phyloP scores from a whole-genome alignment of 108 stramenopile species.

The Nannochloropsis gaditana region DNA sequence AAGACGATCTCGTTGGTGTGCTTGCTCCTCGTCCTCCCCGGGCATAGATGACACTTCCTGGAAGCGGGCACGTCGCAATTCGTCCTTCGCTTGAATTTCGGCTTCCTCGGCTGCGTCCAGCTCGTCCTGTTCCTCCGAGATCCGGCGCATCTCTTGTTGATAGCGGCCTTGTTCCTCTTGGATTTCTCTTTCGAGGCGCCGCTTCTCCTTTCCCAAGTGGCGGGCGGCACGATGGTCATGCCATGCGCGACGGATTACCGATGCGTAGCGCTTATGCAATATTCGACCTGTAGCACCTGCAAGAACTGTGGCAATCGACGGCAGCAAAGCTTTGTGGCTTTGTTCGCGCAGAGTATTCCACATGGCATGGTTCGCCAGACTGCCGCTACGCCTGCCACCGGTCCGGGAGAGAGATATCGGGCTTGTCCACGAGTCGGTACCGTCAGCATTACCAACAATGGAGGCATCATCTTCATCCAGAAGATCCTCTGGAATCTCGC shows the following conservation, averaged over 20 bases:
- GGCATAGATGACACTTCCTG: background rate
- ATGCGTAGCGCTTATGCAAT: background rate
- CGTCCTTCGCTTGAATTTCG: background rate
- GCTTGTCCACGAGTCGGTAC: background rate
- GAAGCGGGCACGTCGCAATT: background rate
- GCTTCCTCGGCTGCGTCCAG: background rate
- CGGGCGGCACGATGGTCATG: background rate
- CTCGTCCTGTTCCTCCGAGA: background rate
- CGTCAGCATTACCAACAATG: background rate
- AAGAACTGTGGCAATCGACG: background rate
- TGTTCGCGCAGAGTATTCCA: background rate
- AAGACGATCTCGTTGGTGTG: background rate
- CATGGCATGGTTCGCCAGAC: background rate
- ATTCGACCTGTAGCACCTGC: background rate
- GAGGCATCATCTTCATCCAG: background rate
- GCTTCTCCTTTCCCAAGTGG: background rate
- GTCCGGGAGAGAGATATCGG: background rate
- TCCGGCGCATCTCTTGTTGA: conserved; percentile 12
- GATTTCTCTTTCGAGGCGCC: background rate
- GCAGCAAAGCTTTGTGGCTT: background rate
- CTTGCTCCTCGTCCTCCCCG: background rate
- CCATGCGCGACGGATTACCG: background rate
- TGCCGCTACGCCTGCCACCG: background rate
- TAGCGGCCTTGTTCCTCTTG: conserved; percentile 4
- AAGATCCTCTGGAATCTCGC: background rate